A percentile compares a stretch with the other conserved stretches of the same genome.
phyloP scores from a whole-genome alignment of 306 rosid species.

The Prunus mira region DNA sequence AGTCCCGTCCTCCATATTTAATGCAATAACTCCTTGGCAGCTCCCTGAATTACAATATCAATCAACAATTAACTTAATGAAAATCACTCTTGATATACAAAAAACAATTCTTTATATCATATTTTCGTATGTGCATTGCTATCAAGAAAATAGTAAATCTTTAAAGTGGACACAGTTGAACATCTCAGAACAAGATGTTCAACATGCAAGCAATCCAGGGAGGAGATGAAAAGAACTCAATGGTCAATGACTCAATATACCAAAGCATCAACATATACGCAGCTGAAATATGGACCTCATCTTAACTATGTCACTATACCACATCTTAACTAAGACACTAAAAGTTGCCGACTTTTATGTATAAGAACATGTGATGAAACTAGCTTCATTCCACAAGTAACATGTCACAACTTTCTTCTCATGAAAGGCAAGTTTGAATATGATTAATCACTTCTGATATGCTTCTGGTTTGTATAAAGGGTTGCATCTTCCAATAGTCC shows the following conservation, averaged over 20 bases:
- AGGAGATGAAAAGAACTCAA: not conserved
- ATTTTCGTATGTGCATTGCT: not conserved
- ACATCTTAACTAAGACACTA: not conserved
- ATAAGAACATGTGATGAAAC: not conserved
- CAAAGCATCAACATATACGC: not conserved
- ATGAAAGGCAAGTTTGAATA: not conserved
- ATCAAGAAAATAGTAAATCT: not conserved
- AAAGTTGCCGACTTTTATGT: not conserved
- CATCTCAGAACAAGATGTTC: not conserved
- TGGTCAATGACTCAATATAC: not conserved
- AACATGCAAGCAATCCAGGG: not conserved
- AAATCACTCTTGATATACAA: not conserved
- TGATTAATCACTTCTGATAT: not conserved
- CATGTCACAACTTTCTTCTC: not conserved
- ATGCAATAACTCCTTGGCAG: conserved; percentile 94
- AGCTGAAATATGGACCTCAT: not conserved
- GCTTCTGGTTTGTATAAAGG: not conserved
- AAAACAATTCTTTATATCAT: not conserved
- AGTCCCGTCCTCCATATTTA: conserved; percentile 91
- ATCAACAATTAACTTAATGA: conserved; percentile 6
- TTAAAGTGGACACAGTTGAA: not conserved
- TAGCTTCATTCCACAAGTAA: not conserved
- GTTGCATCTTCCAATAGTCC: conserved; percentile 3
- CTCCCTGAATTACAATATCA: conserved; percentile 48
- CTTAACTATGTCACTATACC: not conserved